A percentile compares a stretch with the other conserved stretches of the same genome.
These are phyloP conservation scores for Saitoella complicata DNA, from an alignment of 805 yeast genomes.

Conservation along the genomic window DNA sequence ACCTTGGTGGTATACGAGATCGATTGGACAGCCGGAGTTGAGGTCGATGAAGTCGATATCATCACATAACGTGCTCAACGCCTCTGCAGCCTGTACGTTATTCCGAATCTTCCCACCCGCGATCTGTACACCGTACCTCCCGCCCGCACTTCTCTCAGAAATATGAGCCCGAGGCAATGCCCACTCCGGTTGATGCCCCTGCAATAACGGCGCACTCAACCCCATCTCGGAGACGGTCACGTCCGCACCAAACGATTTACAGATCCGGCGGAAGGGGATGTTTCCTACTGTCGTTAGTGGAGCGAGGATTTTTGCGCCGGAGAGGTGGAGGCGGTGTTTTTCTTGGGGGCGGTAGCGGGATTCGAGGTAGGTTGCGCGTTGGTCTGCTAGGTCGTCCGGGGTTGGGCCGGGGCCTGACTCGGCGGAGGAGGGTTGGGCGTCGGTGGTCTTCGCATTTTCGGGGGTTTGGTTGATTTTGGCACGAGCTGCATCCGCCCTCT, in stretches of 20 bases:
- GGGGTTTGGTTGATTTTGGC: slow-evolving; percentile 22
- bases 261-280: slow-evolving; percentile 81
- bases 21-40: slow-evolving; percentile 97
- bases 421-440: neutral
- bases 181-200: slow-evolving; percentile 92
- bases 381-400: neutral
- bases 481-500: slow-evolving; percentile 24
- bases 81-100: slow-evolving; percentile 84
- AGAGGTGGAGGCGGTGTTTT: slow-evolving; percentile 56
- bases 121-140: slow-evolving; percentile 85
- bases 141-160: slow-evolving; percentile 37
- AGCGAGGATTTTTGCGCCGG: slow-evolving; percentile 69
- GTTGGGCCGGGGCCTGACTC: neutral
- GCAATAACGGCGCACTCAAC: slow-evolving; percentile 62
- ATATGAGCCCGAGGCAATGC: slow-evolving; percentile 83
- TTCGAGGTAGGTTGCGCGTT: slow-evolving; percentile 44
- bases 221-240: slow-evolving; percentile 96
- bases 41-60: slow-evolving; percentile 43
- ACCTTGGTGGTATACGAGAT: slow-evolving; percentile 81
- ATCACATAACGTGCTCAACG: slow-evolving; percentile 26
- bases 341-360: slow-evolving; percentile 65
- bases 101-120: slow-evolving; percentile 89
- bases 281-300: slow-evolving; percentile 98
- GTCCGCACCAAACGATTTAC: slow-evolving; percentile 83
- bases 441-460: slow-evolving; percentile 11